These are phyloP conservation scores for Kodamaea lidongshanica DNA, from an alignment of 805 yeast species.

Conservation along the genomic window DNA sequence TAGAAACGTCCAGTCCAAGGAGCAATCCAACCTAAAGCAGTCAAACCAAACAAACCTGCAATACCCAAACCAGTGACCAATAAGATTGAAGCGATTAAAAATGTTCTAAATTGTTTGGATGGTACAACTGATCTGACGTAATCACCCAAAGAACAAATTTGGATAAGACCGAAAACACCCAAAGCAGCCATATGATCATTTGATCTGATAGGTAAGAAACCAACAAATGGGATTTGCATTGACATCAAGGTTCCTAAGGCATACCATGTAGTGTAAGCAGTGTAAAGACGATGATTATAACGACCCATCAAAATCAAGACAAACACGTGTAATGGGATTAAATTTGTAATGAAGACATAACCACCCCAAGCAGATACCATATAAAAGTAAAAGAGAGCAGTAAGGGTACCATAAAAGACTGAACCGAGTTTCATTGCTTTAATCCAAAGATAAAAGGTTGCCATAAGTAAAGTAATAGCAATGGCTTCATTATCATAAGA, in stretches of 20 bases:
- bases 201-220: slow-evolving; percentile 92
- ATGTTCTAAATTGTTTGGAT: slow-evolving; percentile 63
- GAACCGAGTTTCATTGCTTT: slow-evolving; percentile 90
- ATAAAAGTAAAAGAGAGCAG: slow-evolving; percentile 89
- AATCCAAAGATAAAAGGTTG: slow-evolving; percentile 93
- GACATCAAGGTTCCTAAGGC: slow-evolving; percentile 95
- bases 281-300: slow-evolving; percentile 72
- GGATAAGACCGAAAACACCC: slow-evolving; percentile 94
- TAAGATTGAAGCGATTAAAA: slow-evolving; percentile 54
- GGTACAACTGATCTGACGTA: slow-evolving; percentile 73
- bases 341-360: slow-evolving; percentile 94
- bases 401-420: slow-evolving; percentile 70
- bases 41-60: slow-evolving; percentile 66
- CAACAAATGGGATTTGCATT: slow-evolving; percentile 99
- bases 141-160: slow-evolving; percentile 79
- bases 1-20: slow-evolving; percentile 99
- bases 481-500: slow-evolving; percentile 98
- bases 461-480: slow-evolving; percentile 92
- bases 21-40: slow-evolving; percentile 89
- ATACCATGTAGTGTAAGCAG: slow-evolving; percentile 95
- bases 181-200: slow-evolving; percentile 98
- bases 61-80: slow-evolving; percentile 59
- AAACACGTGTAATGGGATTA: slow-evolving; percentile 92
- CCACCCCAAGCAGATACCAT: slow-evolving; percentile 99
- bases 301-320: slow-evolving; percentile 92